phyloP scores from a whole-genome alignment of 2,329 filamentous ascomycete genomes.

The Diplodia corticola region DNA sequence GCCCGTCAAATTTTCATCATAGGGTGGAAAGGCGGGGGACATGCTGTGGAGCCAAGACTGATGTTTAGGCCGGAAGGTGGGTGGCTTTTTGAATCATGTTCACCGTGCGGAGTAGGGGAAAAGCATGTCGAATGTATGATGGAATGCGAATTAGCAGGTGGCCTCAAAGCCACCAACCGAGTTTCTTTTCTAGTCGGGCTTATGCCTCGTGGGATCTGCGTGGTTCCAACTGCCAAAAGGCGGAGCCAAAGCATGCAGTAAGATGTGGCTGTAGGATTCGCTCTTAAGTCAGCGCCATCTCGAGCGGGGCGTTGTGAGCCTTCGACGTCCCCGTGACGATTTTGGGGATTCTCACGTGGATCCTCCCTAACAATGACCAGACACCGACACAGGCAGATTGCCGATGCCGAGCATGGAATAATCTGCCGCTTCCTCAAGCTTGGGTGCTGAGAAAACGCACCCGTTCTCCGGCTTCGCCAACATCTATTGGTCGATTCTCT shows the following conservation, averaged over 20 bases:
- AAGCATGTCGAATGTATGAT: background rate
- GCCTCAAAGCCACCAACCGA: conserved; percentile 4
- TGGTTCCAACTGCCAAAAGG: background rate
- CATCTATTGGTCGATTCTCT: background rate
- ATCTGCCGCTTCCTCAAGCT: conserved; percentile 10
- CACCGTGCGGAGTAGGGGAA: background rate
- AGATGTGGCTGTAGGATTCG: conserved; percentile 16
- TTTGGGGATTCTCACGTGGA: background rate
- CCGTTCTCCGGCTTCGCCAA: background rate
- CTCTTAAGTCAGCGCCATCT: background rate
- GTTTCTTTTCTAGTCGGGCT: conserved; percentile 2
- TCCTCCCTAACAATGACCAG: background rate
- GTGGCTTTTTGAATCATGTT: conserved; percentile 7
- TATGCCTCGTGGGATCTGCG: conserved; percentile 5
- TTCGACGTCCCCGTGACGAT: background rate
- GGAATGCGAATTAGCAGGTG: background rate
- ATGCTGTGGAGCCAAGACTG: background rate
- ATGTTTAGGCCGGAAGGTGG: conserved; percentile 8
- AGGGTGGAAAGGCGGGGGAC: background rate
- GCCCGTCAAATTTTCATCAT: background rate
- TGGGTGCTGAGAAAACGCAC: background rate
- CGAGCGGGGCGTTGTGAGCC: background rate
- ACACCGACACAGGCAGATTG: background rate
- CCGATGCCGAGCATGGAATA: conserved; percentile 7
- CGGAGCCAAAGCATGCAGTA: conserved; percentile 1